These are phyloP conservation scores for Diphasiastrum complanatum DNA, from an alignment of 83 land plant species.

Conservation along the genomic window DNA sequence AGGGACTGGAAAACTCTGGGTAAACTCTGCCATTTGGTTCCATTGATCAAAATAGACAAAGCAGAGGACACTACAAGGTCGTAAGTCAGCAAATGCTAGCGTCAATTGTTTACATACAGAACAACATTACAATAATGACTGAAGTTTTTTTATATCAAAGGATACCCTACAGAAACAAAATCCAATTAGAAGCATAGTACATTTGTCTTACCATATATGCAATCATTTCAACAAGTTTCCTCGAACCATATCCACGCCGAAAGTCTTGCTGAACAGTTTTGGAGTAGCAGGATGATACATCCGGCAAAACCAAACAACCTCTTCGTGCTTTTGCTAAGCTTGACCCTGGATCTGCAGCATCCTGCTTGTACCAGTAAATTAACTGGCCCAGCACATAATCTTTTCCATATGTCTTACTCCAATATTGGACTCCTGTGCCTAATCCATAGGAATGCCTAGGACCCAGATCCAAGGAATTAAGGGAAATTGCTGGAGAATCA, in stretches of 20 bases:
- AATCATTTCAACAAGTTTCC: constrained; percentile 57
- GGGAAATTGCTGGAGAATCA: background rate
- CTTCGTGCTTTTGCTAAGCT: constrained; percentile 51
- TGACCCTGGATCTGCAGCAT: constrained; percentile 68
- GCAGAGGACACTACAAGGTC: too few relatives aligned
- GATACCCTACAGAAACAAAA: background rate
- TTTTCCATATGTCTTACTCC: constrained; percentile 65
- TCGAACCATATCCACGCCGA: constrained; percentile 56
- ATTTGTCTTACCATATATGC: constrained; percentile 53
- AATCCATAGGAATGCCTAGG: constrained; percentile 61
- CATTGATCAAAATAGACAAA: too few relatives aligned
- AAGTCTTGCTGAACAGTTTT: constrained; percentile 51
- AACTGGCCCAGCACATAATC: constrained; percentile 90
- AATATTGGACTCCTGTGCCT: constrained; percentile 57
- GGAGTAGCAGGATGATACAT: constrained; percentile 79
- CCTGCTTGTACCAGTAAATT: constrained; percentile 79
- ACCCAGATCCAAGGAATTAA: constrained; percentile 63
- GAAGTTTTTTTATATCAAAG: background rate
- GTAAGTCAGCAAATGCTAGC: too few relatives aligned
- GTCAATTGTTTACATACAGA: too few relatives aligned
- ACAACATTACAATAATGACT: too few relatives aligned
- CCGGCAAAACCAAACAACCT: constrained; percentile 86
- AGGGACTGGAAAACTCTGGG: too few relatives aligned
- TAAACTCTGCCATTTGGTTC: too few relatives aligned
- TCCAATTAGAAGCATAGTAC: background rate